Conservation (phyloP, 2,329 filamentous ascomycete genomes). For the Pseudogymnoascus sp. region DNA sequence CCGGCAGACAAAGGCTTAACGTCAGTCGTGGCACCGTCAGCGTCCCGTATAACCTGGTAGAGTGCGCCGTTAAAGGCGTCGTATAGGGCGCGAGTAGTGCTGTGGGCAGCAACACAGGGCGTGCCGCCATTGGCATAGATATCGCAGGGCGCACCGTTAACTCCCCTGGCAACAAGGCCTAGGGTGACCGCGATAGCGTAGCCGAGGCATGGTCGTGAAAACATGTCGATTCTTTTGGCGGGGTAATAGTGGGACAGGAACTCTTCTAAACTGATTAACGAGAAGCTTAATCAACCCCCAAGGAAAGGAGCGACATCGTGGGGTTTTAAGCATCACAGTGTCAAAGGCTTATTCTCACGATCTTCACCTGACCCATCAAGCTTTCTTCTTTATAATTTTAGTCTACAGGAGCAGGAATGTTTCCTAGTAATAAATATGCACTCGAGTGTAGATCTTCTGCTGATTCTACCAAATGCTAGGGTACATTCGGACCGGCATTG, state of each 20-base stretch:
- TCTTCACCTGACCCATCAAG: constrained; percentile 12
- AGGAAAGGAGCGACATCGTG: constrained; percentile 1
- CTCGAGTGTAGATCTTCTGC: neutral
- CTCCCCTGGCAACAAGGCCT: constrained; percentile 29
- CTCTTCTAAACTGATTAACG: constrained; percentile 3
- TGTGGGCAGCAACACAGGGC: constrained; percentile 52
- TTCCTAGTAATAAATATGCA: constrained; percentile 13
- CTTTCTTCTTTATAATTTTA: constrained; percentile 10
- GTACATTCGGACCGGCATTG: neutral
- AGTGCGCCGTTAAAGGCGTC: constrained; percentile 40
- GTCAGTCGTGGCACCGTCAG: constrained; percentile 25
- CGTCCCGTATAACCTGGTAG: constrained; percentile 48
- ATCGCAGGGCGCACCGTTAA: constrained; percentile 47
- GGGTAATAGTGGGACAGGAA: constrained; percentile 1
- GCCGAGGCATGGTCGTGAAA: constrained; percentile 13
- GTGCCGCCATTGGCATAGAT: constrained; percentile 47
- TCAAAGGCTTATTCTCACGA: constrained; percentile 5
- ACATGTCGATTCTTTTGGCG: constrained; percentile 13
- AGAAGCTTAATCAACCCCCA: constrained; percentile 9
- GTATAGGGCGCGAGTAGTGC: constrained; percentile 53
- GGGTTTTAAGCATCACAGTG: neutral
- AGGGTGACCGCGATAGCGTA: constrained; percentile 23
- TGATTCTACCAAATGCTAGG: neutral
- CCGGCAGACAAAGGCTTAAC: constrained; percentile 42
- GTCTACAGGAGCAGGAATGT: constrained; percentile 7